Percentiles rank a stretch among this genome's conserved stretches.
These are phyloP conservation scores for Oryza meyeriana DNA, from an alignment of 176 grass and related monocot species.

Conservation along the genomic window DNA sequence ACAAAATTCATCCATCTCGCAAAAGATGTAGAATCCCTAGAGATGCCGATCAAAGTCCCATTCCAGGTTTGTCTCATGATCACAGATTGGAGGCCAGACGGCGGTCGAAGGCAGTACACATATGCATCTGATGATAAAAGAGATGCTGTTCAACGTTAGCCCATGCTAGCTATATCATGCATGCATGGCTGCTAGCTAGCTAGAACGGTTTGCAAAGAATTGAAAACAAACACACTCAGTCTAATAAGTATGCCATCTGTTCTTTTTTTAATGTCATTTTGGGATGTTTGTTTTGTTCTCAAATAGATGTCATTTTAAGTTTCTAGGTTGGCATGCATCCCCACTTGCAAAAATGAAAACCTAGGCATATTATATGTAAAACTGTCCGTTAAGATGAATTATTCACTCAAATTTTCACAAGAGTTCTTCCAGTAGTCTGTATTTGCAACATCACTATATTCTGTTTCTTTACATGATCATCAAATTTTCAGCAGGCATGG, in stretches of 20 bases:
- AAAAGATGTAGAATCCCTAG: constrained; percentile 43
- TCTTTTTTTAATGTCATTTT: not conserved
- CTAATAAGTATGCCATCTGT: not conserved
- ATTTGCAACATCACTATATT: not conserved
- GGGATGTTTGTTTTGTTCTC: not conserved
- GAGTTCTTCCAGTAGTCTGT: not conserved
- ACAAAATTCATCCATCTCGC: constrained; percentile 3
- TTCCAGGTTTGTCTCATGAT: constrained; percentile 30
- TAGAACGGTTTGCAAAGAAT: not conserved
- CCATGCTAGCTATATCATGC: not conserved
- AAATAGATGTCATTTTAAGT: not conserved
- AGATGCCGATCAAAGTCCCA: constrained; percentile 38
- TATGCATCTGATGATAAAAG: not conserved
- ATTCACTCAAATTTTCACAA: not conserved
- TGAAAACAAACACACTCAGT: not conserved
- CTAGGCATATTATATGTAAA: not conserved
- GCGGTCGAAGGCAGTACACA: not conserved
- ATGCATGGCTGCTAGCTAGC: not conserved
- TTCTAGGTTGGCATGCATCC: not conserved
- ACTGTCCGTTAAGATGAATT: not conserved
- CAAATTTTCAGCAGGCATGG: not conserved
- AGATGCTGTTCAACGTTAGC: constrained; percentile 4
- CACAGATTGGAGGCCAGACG: not conserved
- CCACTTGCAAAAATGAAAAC: not conserved
- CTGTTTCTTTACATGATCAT: not conserved